Conservation (phyloP, 495 filamentous ascomycete species). For the Neurospora cerealis region DNA sequence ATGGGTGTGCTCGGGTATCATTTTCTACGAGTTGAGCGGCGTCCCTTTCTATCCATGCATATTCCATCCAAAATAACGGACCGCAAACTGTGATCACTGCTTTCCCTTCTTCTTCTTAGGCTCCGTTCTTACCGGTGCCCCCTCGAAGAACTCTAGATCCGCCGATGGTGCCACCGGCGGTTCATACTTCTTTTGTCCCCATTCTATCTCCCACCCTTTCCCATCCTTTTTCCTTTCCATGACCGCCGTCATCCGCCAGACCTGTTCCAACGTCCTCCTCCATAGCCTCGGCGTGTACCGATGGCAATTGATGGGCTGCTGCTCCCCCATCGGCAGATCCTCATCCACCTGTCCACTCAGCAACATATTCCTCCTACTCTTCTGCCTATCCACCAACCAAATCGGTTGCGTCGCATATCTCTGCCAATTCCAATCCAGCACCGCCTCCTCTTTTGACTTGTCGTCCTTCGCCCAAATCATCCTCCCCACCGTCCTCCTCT, state of each 20-base stretch:
- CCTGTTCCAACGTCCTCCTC: constrained; percentile 18
- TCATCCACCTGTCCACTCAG: constrained; percentile 25
- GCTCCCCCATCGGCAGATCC: constrained; percentile 23
- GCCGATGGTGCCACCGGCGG: constrained; percentile 7
- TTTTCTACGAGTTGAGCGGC: not conserved
- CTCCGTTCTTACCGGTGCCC: not conserved
- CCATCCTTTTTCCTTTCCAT: constrained; percentile 16
- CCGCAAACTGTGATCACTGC: not conserved
- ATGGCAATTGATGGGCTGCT: constrained; percentile 18
- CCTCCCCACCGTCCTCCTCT: constrained; percentile 13
- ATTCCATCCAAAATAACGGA: not conserved
- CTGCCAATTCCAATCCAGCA: constrained; percentile 19
- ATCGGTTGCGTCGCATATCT: constrained; percentile 13
- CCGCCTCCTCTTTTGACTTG: constrained; percentile 16
- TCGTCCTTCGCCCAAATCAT: constrained; percentile 39
- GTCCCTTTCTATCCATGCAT: not conserved
- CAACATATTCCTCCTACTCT: constrained; percentile 17
- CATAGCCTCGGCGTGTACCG: constrained; percentile 13
- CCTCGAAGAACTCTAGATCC: constrained; percentile 22
- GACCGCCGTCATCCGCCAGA: constrained; percentile 26
- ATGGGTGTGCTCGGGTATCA: not conserved
- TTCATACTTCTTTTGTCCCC: constrained; percentile 17
- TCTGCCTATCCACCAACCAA: constrained; percentile 6
- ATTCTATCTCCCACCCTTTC: constrained; percentile 19
- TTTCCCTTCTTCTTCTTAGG: not conserved